Conservation (phyloP, 139 green algal genomes). For the Chlamydomonas applanata region DNA sequence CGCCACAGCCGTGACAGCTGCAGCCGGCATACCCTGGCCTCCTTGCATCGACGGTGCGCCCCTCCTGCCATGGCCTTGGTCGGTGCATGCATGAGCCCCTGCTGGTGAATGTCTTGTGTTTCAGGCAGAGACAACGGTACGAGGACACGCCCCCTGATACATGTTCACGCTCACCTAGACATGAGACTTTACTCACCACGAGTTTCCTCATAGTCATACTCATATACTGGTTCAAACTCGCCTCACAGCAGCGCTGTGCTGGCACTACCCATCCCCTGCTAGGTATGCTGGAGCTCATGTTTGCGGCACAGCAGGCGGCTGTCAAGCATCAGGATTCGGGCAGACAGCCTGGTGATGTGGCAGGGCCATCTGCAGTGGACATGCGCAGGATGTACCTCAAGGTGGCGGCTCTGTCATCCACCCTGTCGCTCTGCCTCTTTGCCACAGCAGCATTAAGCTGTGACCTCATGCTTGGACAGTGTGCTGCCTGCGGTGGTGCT, state of each 20-base stretch:
- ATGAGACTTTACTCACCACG: background rate
- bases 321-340: background rate
- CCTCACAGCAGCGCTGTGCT: too few species aligned
- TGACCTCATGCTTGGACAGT: background rate
- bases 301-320: background rate
- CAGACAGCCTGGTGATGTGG: background rate
- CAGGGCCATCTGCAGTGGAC: background rate
- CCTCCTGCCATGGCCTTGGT: background rate
- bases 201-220: background rate
- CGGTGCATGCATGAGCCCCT: background rate
- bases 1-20: background rate
- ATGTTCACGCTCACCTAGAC: too few species aligned
- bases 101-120: background rate
- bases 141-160: too few species aligned
- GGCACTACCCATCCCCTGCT: background rate
- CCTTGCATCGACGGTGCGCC: background rate
- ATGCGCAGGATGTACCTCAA: background rate
- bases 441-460: background rate
- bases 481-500: too few species aligned
- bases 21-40: background rate
- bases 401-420: too few species aligned
- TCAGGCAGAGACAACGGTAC: background rate
- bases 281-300: conserved; percentile 2
- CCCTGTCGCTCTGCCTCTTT: too few species aligned
- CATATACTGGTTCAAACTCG: background rate